Evolutionary conservation across 306 rosid genomes (phyloP).

Genomic region (Myrica gale): DNA sequence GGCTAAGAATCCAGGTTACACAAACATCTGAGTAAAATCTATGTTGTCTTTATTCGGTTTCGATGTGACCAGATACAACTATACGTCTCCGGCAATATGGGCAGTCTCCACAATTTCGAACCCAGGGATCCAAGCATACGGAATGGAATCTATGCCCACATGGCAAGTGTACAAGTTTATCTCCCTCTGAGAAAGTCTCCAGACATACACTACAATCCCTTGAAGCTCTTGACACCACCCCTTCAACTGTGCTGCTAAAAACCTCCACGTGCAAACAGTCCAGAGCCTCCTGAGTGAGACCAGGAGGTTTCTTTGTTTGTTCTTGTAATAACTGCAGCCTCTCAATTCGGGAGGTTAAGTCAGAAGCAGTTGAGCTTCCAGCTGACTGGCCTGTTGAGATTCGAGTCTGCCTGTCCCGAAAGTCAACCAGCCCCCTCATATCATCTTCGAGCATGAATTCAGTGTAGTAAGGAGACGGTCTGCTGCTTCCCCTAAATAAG

Average conservation of each 20-base stretch:
- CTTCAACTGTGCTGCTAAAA: conserved; percentile 34
- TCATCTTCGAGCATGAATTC: conserved; percentile 17
- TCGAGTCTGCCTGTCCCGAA: conserved; percentile 37
- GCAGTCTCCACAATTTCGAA: conserved; percentile 72
- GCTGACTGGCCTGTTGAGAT: conserved; percentile 24
- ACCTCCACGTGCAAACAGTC: conserved; percentile 52
- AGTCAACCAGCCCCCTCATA: conserved; percentile 17
- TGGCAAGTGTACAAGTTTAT: conserved; percentile 55
- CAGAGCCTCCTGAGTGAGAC: conserved; percentile 67
- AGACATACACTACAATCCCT: conserved; percentile 84
- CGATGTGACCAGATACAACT: conserved; percentile 29
- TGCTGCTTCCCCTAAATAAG: conserved; percentile 34
- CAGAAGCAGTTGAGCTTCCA: conserved; percentile 27
- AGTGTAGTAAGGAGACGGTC: conserved; percentile 9
- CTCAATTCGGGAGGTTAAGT: conserved; percentile 48
- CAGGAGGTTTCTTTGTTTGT: conserved; percentile 57
- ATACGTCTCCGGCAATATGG: conserved; percentile 72
- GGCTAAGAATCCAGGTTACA: background rate
- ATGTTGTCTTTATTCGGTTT: background rate
- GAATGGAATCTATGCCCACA: conserved; percentile 79
- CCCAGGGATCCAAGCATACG: conserved; percentile 79
- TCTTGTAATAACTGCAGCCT: conserved; percentile 45
- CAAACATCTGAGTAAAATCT: conserved; percentile 2
- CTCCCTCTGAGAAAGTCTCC: conserved; percentile 66
- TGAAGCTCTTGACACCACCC: conserved; percentile 30